Evolutionary conservation across 495 filamentous ascomycete species (phyloP).

Genomic region (Neurospora sp.): DNA sequence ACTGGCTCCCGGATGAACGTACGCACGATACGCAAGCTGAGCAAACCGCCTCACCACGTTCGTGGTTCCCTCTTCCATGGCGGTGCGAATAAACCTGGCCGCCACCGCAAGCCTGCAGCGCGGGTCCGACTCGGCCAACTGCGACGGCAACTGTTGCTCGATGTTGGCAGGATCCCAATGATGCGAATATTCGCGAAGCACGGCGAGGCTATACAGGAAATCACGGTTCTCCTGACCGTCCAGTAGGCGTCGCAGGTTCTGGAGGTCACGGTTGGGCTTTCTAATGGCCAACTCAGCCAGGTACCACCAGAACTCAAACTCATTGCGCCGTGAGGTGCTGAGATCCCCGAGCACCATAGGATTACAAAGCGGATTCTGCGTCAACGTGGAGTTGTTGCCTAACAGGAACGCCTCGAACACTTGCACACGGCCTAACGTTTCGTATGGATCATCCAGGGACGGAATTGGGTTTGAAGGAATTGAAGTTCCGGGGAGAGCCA

Average conservation of each 20-base stretch:
- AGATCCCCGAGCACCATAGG: constrained; percentile 24
- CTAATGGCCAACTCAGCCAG: constrained; percentile 49
- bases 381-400: constrained; percentile 44
- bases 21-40: constrained; percentile 50
- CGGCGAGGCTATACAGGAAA: constrained; percentile 78
- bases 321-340: constrained; percentile 46
- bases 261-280: constrained; percentile 48
- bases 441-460: constrained; percentile 40
- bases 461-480: background rate
- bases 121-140: constrained; percentile 58
- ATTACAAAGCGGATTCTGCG: constrained; percentile 43
- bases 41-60: constrained; percentile 73
- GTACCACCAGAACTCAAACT: constrained; percentile 72
- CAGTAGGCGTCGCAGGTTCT: constrained; percentile 51
- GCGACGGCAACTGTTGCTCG: constrained; percentile 47
- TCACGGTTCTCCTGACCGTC: constrained; percentile 82
- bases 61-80: constrained; percentile 58
- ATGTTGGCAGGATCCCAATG: constrained; percentile 54
- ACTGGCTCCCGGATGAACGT: constrained; percentile 32
- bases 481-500: constrained; percentile 18
- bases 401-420: constrained; percentile 68
- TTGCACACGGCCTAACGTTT: constrained; percentile 55
- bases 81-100: constrained; percentile 65
- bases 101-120: constrained; percentile 68
- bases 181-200: constrained; percentile 62